Conservation (phyloP, 345 rosid genomes). For the Durio zibethinus region DNA sequence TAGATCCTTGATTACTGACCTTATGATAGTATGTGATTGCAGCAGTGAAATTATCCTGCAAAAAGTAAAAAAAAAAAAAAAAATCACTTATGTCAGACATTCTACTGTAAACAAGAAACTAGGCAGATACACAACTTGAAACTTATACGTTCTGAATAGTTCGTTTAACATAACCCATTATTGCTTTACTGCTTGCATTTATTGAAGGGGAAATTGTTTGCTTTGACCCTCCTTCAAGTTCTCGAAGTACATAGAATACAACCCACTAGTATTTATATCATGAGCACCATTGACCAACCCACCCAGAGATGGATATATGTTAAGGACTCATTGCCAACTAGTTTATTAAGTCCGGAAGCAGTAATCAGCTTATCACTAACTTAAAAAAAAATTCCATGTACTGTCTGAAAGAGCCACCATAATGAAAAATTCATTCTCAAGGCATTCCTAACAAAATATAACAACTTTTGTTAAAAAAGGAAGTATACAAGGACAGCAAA, state of each 20-base stretch:
- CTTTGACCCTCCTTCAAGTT: not conserved
- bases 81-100: not conserved
- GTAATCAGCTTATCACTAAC: not conserved
- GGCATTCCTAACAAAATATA: not conserved
- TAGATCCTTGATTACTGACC: conserved; percentile 35
- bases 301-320: not conserved
- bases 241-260: not conserved
- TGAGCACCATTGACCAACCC: not conserved
- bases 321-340: not conserved
- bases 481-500: not conserved
- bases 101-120: not conserved
- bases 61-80: not conserved
- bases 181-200: not conserved
- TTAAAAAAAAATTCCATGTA: conserved; percentile 1
- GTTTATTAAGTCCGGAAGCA: not conserved
- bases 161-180: not conserved
- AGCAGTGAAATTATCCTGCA: conserved; percentile 73
- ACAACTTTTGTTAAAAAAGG: not conserved
- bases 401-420: not conserved
- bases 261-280: not conserved
- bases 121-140: not conserved
- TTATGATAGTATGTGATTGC: conserved; percentile 87
- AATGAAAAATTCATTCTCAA: not conserved
- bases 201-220: not conserved
- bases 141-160: not conserved